Evolutionary conservation across 176 grass and related monocot species (phyloP).

Genomic region (Chrysopogon serrulatus): DNA sequence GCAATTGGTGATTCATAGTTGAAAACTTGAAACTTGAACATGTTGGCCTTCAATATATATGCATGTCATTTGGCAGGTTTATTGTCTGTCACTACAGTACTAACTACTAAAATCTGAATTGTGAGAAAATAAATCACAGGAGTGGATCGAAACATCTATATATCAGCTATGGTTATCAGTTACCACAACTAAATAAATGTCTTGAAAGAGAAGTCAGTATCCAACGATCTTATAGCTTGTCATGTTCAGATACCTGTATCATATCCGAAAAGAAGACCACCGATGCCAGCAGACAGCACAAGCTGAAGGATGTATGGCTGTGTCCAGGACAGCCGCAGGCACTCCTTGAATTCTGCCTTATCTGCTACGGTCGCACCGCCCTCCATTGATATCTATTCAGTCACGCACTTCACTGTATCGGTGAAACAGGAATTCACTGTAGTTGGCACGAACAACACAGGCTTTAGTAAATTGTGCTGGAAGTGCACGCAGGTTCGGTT

Average conservation of each 20-base stretch:
- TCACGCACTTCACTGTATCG: not conserved
- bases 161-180: not conserved
- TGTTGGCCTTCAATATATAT: not conserved
- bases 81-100: not conserved
- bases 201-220: not conserved
- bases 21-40: not conserved
- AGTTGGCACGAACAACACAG: not conserved
- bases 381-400: constrained; percentile 55
- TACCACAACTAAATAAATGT: not conserved
- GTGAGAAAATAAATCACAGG: not conserved
- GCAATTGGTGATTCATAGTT: not conserved
- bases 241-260: constrained; percentile 71
- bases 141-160: not conserved
- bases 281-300: constrained; percentile 86
- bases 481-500: not conserved
- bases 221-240: not conserved
- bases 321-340: constrained; percentile 65
- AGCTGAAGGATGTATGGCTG: constrained; percentile 90
- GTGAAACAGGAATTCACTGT: not conserved
- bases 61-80: not conserved
- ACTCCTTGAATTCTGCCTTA: constrained; percentile 80
- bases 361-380: constrained; percentile 45
- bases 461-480: not conserved
- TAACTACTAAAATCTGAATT: not conserved
- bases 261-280: constrained; percentile 96